Evolutionary conservation across 2,329 filamentous ascomycete genomes (phyloP), one percentile per base, ranked within the genome.

Genomic region (Myriangium duriaei): DNA sequence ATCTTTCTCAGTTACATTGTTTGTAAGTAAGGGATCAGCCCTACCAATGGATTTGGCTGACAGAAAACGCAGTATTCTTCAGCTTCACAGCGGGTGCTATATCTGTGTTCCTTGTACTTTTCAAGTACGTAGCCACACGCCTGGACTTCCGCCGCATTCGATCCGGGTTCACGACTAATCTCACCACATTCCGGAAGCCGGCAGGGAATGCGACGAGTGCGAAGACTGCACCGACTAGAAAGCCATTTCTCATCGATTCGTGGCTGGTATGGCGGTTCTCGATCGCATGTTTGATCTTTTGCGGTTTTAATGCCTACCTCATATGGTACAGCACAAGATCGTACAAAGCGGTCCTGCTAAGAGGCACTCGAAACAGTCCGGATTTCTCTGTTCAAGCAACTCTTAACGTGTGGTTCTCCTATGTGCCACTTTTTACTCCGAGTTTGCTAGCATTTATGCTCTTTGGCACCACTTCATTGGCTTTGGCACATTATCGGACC

Each of bases 201-300:
- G n/a, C n/a, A n/a, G n/a, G n/a, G n/a, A n/a, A n/a, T n/a, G 21
- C n/a, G 7, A 26, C 7, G 7, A n/a, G 21, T 26, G 7, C 21
- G 7, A 7, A n/a, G n/a, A 26, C 21, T n/a, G 7, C 21, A 7
- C 7, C 21, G 7, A 7, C 21, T 26, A 7, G 21, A 7, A 26
- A 26, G n/a, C 21, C 21, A 7, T 26, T 38, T 2, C 30, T 34
- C 10, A 37, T 45, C 12, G 43, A 45, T 11, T 32, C 32, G 14
- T 47, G 45, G 45, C 41, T 48, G 11, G 31, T 48, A 5, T 16
- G 47, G 15, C 42, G 46, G 19, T 48, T 48, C 34, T 32, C 32
- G 3, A 36, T 47, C 16, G 42, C 42, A 13, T 48, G 46, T 15
- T 7, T 45, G 19, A 39, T 43, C 4, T 16, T 45, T 15, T 46